A percentile compares a stretch with the other conserved stretches of the same genome.
Evolutionary conservation across 176 grass and related monocot species (phyloP).

Genomic region (Triticum monococcum): DNA sequence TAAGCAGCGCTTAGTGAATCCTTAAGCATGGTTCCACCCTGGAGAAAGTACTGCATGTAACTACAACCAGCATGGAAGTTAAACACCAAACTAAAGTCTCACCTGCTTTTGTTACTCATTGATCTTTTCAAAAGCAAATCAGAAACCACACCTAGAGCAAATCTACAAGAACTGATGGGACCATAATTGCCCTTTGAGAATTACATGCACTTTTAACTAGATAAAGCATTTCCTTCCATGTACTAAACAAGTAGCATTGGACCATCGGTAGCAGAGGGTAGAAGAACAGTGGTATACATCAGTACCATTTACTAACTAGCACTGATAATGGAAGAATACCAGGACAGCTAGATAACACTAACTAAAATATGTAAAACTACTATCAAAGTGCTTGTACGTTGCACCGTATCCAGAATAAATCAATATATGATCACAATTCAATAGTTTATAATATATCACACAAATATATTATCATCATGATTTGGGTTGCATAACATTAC

Average conservation of each 20-base stretch:
- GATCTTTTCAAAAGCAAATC: conserved; percentile 6
- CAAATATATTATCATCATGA: not conserved
- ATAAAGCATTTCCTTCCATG: conserved; percentile 2
- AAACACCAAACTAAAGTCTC: not conserved
- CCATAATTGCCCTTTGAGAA: conserved; percentile 5
- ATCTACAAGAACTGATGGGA: not conserved
- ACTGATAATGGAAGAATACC: not conserved
- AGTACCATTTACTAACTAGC: not conserved
- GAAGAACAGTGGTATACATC: not conserved
- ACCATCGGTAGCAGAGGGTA: not conserved
- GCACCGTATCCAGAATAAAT: not conserved
- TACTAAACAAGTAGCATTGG: not conserved
- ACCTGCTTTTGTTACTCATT: not conserved
- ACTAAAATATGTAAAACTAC: not conserved
- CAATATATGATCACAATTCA: not conserved
- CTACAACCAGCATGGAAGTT: not conserved
- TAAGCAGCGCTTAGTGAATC: conserved; percentile 15
- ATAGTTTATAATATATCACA: not conserved
- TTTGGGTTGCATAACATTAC: not conserved
- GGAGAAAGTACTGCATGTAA: not conserved
- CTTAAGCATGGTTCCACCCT: not conserved
- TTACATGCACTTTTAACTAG: not conserved
- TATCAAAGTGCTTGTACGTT: not conserved
- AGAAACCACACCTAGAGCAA: not conserved
- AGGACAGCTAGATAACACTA: not conserved